Conservation (phyloP, 1,284 basidiomycete species). For the Trametes pubescens region DNA sequence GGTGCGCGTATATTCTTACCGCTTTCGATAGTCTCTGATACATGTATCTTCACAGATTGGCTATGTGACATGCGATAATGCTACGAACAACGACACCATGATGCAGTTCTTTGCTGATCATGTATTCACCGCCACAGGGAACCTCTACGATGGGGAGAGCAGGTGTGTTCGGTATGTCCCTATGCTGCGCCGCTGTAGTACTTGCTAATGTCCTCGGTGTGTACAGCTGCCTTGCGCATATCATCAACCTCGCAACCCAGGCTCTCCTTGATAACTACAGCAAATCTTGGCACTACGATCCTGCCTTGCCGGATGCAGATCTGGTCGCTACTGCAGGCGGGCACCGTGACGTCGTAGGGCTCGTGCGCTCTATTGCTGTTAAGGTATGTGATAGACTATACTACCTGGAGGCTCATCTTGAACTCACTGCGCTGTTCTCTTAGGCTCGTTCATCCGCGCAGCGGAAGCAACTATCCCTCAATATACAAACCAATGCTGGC, state of each 20-base stretch:
- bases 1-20: too few species aligned
- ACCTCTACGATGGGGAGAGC: background rate
- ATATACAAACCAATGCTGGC: too few species aligned
- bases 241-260: conserved; percentile 25
- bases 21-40: too few species aligned
- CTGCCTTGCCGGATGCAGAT: conserved; percentile 12
- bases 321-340: background rate
- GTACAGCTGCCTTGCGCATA: conserved; percentile 26
- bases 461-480: too few species aligned
- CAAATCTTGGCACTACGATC: conserved; percentile 20
- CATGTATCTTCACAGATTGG: background rate
- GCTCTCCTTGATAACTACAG: conserved; percentile 16
- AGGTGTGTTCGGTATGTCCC: background rate
- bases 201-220: background rate
- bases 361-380: background rate
- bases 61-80: background rate
- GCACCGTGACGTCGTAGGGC: background rate
- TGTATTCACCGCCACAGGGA: background rate
- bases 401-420: too few species aligned
- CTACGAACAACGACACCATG: conserved; percentile 3
- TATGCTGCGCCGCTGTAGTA: background rate
- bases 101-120: background rate
- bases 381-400: too few species aligned
- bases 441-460: too few species aligned
- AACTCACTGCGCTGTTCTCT: too few species aligned